These are phyloP conservation scores for Fusarium sulawesiense DNA, from an alignment of 2,329 filamentous ascomycete genomes.

Conservation along the genomic window DNA sequence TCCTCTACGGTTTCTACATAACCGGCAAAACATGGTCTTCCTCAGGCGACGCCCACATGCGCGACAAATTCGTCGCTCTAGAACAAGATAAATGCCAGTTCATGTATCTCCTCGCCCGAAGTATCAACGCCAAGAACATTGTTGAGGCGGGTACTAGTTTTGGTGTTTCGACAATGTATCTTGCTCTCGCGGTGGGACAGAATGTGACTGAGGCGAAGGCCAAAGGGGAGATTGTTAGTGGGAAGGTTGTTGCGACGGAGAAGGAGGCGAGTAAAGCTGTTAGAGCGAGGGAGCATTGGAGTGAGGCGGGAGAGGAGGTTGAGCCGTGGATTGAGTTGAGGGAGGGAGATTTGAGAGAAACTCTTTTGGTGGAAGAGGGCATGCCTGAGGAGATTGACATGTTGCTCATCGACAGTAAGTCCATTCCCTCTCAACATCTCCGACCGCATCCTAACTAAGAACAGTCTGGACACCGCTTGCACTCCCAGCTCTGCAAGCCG, in stretches of 20 bases:
- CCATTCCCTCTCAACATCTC: fast-evolving
- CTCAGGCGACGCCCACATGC: constrained; percentile 54
- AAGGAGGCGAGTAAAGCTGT: constrained; percentile 66
- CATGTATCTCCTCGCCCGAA: constrained; percentile 64
- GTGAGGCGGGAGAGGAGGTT: constrained; percentile 61
- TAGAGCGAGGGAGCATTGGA: constrained; percentile 66
- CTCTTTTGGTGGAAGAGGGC: constrained; percentile 53
- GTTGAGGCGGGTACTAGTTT: constrained; percentile 72
- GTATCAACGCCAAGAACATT: constrained; percentile 62
- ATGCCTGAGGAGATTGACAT: constrained; percentile 64
- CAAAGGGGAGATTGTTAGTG: constrained; percentile 36
- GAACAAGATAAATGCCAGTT: constrained; percentile 69
- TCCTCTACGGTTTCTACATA: constrained; percentile 41
- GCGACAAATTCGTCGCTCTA: constrained; percentile 69
- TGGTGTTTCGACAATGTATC: constrained; percentile 72
- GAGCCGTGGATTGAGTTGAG: constrained; percentile 65
- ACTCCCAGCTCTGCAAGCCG: constrained; percentile 62
- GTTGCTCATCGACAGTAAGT: constrained; percentile 72
- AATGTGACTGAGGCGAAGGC: constrained; percentile 51
- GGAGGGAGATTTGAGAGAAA: constrained; percentile 68
- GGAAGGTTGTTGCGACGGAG: constrained; percentile 68
- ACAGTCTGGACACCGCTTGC: constrained; percentile 68
- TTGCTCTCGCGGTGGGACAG: constrained; percentile 67
- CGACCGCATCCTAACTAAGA: background rate
- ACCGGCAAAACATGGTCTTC: constrained; percentile 40